Base-by-base conservation (phyloP, 2,329 filamentous ascomycete genomes). In the Teratosphaeriaceae sp. region DNA sequence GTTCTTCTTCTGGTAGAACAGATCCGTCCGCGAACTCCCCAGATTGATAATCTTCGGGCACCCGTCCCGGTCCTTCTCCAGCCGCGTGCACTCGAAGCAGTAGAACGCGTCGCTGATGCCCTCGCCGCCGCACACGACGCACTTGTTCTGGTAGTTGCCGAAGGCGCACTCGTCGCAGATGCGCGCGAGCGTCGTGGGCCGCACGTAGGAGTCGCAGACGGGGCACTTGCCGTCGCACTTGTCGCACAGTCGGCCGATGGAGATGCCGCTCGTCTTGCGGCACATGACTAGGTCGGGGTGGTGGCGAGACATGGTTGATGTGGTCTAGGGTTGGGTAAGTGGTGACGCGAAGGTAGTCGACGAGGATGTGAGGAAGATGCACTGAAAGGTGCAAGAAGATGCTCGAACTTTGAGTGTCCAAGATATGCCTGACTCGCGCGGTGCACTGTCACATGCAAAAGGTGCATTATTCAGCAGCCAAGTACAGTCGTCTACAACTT, bases 131-230 rank as follows among this genome's bases (percentile, higher is more conserved):
- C 92, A 98, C 33, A 98, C 92, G 55, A 98, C 88, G 65, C 92
- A 98, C 69, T 98, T 98, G 74, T 98, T 98, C 72, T 97, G 92
- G 74, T 96, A 98, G 76, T 98, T 98, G 63, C 92, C 92, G 67
- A 98, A 98, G 65, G 86, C 89, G 76, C 92, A 98, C 72, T 98
- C 92, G 73, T 98, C 92, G 75, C 92, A 98, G 72, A 98, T 97
- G 61, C 90, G 88, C 48, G 94, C 92, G 44, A 97, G 83, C 7
- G 92, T 97, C 21, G 92, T 98, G 11, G 92, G 92, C 13, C 92
- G 89, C 51, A 98, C 92, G 78, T 98, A 98, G 48, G 87, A 94
- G 67, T 98, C 92, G 80, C 92, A 98, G 48, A 98, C 89, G 53
- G 92, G 92, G 62, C 92, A 98, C 74, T 98, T 98, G 68, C 92